A percentile compares a stretch with the other conserved stretches of the same genome.
Evolutionary conservation across 768 basidiomycete genomes (phyloP).

Genomic region (Mycena leptocephala): DNA sequence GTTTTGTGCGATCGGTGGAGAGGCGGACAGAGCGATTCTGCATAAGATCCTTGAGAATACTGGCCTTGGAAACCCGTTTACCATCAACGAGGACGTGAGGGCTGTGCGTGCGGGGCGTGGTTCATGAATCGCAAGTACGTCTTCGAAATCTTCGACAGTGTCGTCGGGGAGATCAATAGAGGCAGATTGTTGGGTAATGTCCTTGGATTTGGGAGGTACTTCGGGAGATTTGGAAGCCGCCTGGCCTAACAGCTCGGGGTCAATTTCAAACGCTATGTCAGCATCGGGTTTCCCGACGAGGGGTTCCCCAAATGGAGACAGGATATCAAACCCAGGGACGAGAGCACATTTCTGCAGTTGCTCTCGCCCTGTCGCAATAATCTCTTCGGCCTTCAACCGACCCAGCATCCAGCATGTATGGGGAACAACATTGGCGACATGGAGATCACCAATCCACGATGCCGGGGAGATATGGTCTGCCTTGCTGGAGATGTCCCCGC

Average conservation of each 20-base stretch:
- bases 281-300: neutral
- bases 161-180: neutral
- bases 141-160: neutral
- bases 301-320: neutral
- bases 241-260: neutral
- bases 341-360: neutral
- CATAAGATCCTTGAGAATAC: slow-evolving; percentile 1
- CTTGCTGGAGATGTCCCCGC: slow-evolving; percentile 36
- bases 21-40: neutral
- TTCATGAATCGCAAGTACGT: neutral
- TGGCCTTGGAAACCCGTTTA: neutral
- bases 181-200: neutral
- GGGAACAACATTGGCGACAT: slow-evolving; percentile 41
- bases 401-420: slow-evolving; percentile 49
- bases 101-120: neutral
- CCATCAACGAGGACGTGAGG: slow-evolving; percentile 5
- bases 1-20: neutral
- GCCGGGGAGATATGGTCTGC: slow-evolving; percentile 55
- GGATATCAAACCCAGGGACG: neutral
- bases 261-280: neutral
- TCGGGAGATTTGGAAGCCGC: neutral
- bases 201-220: neutral
- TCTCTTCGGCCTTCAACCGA: neutral
- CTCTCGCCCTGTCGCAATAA: neutral
- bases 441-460: slow-evolving; percentile 52